Percentiles rank a stretch among this genome's conserved stretches.
Evolutionary conservation across 2,329 filamentous ascomycete species (phyloP).

Genomic region (Chalaropsis ovoidea): DNA sequence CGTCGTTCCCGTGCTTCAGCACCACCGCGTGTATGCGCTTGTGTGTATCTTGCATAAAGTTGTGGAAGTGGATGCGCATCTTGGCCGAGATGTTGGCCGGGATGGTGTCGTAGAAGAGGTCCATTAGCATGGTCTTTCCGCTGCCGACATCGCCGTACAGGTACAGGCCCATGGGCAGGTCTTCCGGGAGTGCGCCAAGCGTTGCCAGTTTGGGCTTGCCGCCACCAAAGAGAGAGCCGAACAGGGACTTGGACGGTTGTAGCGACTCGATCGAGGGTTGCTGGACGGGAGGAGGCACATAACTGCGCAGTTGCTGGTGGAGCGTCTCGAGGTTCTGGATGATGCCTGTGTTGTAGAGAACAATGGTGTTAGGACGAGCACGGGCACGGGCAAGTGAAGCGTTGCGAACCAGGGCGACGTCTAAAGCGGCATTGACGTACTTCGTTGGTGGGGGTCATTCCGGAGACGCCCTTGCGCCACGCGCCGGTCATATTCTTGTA

Average conservation of each 20-base stretch:
- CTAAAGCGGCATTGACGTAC: conserved; percentile 37
- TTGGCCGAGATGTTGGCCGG: conserved; percentile 70
- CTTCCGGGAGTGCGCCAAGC: conserved; percentile 51
- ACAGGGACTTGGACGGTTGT: conserved; percentile 44
- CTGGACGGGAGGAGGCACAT: conserved; percentile 61
- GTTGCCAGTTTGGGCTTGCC: conserved; percentile 30
- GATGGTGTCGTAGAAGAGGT: conserved; percentile 89
- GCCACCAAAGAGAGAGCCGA: conserved; percentile 53
- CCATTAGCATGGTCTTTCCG: conserved; percentile 99
- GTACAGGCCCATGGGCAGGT: conserved; percentile 80
- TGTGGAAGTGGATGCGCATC: conserved; percentile 94
- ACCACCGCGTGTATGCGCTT: conserved; percentile 83
- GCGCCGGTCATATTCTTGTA: conserved; percentile 78
- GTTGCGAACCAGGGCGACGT: neutral
- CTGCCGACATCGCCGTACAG: conserved; percentile 94
- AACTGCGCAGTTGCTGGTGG: conserved; percentile 67
- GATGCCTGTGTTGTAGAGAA: conserved; percentile 49
- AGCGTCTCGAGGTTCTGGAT: conserved; percentile 83
- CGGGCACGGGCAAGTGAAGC: neutral
- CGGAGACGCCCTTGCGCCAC: conserved; percentile 63
- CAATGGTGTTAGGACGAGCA: neutral
- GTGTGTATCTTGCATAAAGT: conserved; percentile 98
- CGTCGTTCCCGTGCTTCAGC: conserved; percentile 75
- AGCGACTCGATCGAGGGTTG: conserved; percentile 67
- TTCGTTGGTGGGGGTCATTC: conserved; percentile 85